A percentile compares a stretch with the other conserved stretches of the same genome.
Evolutionary conservation across 108 stramenopile species (phyloP).

Genomic region (Aureococcus anophagefferens): DNA sequence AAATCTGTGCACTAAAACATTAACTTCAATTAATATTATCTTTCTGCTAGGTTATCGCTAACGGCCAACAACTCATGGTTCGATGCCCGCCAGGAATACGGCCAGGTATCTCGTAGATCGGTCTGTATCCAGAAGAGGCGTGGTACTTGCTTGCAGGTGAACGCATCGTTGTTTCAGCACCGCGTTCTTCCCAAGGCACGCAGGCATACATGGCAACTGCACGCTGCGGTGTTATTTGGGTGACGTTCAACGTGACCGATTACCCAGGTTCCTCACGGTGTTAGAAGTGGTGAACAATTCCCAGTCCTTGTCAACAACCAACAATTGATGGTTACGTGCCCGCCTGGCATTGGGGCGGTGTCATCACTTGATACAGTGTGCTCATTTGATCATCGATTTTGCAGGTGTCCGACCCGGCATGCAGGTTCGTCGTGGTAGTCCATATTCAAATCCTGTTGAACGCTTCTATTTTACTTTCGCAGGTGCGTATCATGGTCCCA

Average conservation of each 20-base stretch:
- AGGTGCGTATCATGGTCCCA: neutral
- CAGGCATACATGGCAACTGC: neutral
- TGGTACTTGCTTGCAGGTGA: too few relatives aligned
- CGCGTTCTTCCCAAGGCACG: neutral
- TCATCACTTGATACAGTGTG: too few relatives aligned
- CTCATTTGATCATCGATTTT: too few relatives aligned
- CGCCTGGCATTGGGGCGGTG: slow-evolving; percentile 11
- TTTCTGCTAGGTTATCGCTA: slow-evolving; percentile 2
- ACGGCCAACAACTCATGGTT: slow-evolving; percentile 17
- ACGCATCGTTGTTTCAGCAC: slow-evolving; percentile 9
- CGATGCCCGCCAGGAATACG: slow-evolving; percentile 5
- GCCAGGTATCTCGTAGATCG: too few relatives aligned
- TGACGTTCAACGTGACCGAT: neutral
- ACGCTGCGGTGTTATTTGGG: neutral
- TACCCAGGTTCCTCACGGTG: slow-evolving; percentile 8
- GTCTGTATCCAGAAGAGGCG: too few relatives aligned
- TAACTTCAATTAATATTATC: too few relatives aligned
- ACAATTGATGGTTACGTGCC: slow-evolving; percentile 77
- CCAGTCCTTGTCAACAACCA: slow-evolving; percentile 65
- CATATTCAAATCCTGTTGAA: too few relatives aligned
- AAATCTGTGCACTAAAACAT: too few relatives aligned
- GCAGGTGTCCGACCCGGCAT: neutral
- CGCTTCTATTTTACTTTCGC: too few relatives aligned
- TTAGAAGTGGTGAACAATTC: slow-evolving; percentile 34
- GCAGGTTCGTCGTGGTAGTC: neutral